A percentile compares a stretch with the other conserved stretches of the same genome.
phyloP scores from a whole-genome alignment of 2,329 filamentous ascomycete species.

The Fusarium sp. region DNA sequence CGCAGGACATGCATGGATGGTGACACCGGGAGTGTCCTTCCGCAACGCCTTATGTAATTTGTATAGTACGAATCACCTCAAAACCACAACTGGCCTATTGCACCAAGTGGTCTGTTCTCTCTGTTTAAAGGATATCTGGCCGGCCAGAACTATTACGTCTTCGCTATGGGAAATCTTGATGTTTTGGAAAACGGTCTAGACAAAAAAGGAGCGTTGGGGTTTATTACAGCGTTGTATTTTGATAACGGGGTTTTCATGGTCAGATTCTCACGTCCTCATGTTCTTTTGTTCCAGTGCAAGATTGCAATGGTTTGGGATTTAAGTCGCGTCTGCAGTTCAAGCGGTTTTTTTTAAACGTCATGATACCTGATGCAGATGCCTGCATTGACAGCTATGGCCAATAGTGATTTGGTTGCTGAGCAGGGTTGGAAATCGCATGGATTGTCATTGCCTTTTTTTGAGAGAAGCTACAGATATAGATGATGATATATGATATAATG shows the following conservation, averaged over 20 bases:
- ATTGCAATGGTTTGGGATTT: not conserved
- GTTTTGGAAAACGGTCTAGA: conserved; percentile 25
- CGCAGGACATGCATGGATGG: conserved; percentile 25
- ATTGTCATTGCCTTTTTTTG: not conserved
- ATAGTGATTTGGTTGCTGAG: conserved; percentile 3
- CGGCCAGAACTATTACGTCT: conserved; percentile 22
- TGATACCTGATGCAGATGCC: conserved; percentile 30
- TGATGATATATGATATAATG: conserved; percentile 41
- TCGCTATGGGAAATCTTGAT: not conserved
- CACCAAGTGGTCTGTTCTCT: not conserved
- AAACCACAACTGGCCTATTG: no score
- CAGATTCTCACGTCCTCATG: not conserved
- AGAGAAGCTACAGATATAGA: conserved; percentile 24
- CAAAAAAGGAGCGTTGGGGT: conserved; percentile 21
- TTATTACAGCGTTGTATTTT: conserved; percentile 14
- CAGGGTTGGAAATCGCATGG: conserved; percentile 1
- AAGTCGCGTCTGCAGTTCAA: not conserved
- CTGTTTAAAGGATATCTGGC: conserved; percentile 15
- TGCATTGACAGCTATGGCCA: conserved; percentile 7
- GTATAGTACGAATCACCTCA: conserved; percentile 10
- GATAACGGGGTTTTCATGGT: conserved; percentile 2
- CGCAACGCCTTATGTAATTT: conserved; percentile 21
- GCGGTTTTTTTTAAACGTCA: conserved; percentile 19
- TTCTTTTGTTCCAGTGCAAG: not conserved
- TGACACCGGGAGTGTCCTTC: conserved; percentile 22